Evolutionary conservation across 495 filamentous ascomycete species (phyloP).

Genomic region (Xylaria venustula): DNA sequence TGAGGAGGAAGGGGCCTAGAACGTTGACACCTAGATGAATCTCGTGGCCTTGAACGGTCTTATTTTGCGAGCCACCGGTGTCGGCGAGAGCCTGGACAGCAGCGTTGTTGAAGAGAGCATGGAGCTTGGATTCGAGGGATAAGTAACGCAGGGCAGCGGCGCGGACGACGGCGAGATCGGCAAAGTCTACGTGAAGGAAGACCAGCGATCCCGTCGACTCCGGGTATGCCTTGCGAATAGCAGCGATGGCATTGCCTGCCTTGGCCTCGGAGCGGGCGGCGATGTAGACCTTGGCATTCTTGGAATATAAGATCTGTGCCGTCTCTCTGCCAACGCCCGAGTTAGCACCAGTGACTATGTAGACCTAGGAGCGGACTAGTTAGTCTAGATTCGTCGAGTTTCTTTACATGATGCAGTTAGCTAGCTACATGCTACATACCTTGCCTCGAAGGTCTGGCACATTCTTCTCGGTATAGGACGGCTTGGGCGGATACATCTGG

Average conservation of each 20-base stretch:
- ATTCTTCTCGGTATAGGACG: conserved; percentile 19
- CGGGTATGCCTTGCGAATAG: conserved; percentile 10
- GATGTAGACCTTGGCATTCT: conserved; percentile 38
- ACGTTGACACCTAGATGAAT: conserved; percentile 35
- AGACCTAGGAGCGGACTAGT: neutral
- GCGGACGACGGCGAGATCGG: conserved; percentile 19
- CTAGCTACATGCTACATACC: conserved; percentile 8
- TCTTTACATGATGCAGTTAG: neutral
- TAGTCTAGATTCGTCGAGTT: neutral
- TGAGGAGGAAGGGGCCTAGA: conserved; percentile 36
- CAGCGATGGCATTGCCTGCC: conserved; percentile 14
- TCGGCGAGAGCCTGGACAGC: too few relatives aligned
- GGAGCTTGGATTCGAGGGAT: conserved; percentile 12
- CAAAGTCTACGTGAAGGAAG: conserved; percentile 23
- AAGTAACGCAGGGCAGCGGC: conserved; percentile 14
- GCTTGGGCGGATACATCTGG: too few relatives aligned
- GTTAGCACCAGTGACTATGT: conserved; percentile 38
- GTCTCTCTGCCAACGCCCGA: conserved; percentile 41
- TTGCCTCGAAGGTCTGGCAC: conserved; percentile 27
- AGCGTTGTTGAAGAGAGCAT: conserved; percentile 25
- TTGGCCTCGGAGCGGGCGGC: conserved; percentile 26
- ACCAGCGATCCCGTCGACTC: neutral
- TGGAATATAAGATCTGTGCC: conserved; percentile 33
- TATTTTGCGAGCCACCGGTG: conserved; percentile 15
- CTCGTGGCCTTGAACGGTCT: conserved; percentile 33